phyloP scores from a whole-genome alignment of 2,329 filamentous ascomycete genomes.

The Fusarium luffae region DNA sequence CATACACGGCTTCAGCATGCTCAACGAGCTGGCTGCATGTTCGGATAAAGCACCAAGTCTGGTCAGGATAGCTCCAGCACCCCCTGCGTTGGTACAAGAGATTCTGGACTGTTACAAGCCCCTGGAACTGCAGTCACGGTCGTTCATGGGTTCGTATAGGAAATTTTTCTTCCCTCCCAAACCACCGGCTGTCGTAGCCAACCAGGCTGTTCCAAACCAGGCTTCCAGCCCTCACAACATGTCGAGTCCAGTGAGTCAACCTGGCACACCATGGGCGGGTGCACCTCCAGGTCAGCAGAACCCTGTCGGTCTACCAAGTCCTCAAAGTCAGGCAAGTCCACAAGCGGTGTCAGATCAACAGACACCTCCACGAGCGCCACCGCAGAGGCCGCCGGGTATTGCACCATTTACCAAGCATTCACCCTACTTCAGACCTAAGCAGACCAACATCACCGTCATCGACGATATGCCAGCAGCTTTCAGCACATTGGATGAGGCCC shows the following conservation, averaged over 20 bases:
- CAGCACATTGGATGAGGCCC: conserved; percentile 49
- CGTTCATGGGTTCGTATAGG: conserved; percentile 53
- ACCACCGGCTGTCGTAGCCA: conserved; percentile 11
- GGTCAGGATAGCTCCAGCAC: conserved; percentile 53
- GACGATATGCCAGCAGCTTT: conserved; percentile 51
- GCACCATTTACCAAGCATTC: conserved; percentile 53
- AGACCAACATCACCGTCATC: conserved; percentile 47
- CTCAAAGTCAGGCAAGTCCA: conserved; percentile 50
- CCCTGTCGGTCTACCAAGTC: conserved; percentile 47
- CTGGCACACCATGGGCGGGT: conserved; percentile 42
- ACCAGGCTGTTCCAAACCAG: conserved; percentile 8
- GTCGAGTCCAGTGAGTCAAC: conserved; percentile 45
- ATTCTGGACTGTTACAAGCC: conserved; percentile 55
- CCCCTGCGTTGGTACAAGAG: conserved; percentile 52
- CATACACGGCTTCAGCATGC: conserved; percentile 55
- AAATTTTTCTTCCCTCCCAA: conserved; percentile 49
- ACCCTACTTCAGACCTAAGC: conserved; percentile 51
- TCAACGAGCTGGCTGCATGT: conserved; percentile 53
- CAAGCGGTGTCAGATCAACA: conserved; percentile 33
- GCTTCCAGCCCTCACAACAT: conserved; percentile 10
- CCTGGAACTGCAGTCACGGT: conserved; percentile 53
- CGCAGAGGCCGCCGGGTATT: conserved; percentile 48
- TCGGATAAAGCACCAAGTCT: conserved; percentile 51
- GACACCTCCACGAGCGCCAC: conserved; percentile 35
- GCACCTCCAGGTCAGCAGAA: conserved; percentile 11